A percentile compares a stretch with the other conserved stretches of the same genome.
phyloP scores from a whole-genome alignment of 2,329 filamentous ascomycete species.

The Botrytis fabae region DNA sequence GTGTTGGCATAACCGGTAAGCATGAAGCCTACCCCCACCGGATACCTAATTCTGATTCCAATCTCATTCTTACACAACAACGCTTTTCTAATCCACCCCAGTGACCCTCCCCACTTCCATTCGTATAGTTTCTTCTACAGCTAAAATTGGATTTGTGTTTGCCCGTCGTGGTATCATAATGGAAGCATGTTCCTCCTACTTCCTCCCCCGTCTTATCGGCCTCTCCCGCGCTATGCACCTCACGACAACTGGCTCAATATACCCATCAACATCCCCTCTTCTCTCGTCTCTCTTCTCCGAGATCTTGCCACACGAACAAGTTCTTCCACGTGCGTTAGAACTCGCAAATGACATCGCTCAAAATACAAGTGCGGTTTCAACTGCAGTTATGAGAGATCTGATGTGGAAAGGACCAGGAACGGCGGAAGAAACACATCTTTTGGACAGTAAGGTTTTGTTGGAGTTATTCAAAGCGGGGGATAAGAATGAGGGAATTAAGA shows the following conservation, averaged over 20 bases:
- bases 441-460: constrained; percentile 66
- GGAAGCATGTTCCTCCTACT: constrained; percentile 72
- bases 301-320: constrained; percentile 58
- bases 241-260: constrained; percentile 65
- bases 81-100: constrained; percentile 32
- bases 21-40: neutral
- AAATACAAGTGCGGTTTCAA: constrained; percentile 65
- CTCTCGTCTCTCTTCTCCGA: constrained; percentile 66
- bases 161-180: constrained; percentile 67
- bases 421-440: constrained; percentile 68
- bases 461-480: constrained; percentile 58
- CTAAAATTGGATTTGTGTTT: constrained; percentile 76
- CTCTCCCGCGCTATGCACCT: constrained; percentile 63
- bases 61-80: too few species aligned
- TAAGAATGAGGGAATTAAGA: constrained; percentile 59
- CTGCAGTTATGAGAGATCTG: constrained; percentile 68
- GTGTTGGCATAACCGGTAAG: constrained; percentile 18
- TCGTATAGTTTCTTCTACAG: constrained; percentile 53
- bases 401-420: constrained; percentile 61
- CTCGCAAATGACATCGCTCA: constrained; percentile 65
- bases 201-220: constrained; percentile 70
- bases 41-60: neutral
- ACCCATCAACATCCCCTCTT: constrained; percentile 51
- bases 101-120: constrained; percentile 59
- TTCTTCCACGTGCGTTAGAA: constrained; percentile 64